phyloP scores from a whole-genome alignment of 306 rosid species.

The Herpetospermum pedunculosum region DNA sequence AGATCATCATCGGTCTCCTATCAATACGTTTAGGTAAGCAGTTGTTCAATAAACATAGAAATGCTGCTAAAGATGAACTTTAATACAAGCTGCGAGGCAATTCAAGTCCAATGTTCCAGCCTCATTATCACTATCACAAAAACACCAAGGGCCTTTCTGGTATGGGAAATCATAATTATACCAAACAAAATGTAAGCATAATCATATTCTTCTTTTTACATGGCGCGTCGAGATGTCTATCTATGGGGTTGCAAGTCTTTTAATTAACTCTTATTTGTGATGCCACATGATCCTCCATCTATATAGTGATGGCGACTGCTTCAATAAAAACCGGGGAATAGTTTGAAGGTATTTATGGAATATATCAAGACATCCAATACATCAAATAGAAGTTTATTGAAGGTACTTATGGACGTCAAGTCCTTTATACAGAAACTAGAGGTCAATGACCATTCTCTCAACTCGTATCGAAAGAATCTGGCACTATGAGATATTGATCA shows the following conservation, averaged over 20 bases:
- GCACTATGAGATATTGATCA: not conserved
- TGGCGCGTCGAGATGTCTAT: too few species aligned
- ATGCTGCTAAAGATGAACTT: not conserved
- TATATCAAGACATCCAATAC: not conserved
- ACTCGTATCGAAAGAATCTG: not conserved
- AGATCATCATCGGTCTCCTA: constrained; percentile 77
- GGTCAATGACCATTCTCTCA: not conserved
- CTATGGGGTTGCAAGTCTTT: not conserved
- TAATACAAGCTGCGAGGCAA: not conserved
- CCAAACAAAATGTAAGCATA: not conserved
- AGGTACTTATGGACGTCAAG: not conserved
- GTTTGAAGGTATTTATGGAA: not conserved
- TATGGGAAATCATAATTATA: not conserved
- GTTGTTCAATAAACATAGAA: not conserved
- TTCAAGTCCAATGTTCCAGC: not conserved
- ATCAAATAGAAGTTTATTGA: not conserved
- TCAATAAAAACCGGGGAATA: not conserved
- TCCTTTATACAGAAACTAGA: not conserved
- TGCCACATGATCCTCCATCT: not conserved
- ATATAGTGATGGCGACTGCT: not conserved
- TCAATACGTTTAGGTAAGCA: not conserved
- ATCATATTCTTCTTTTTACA: too few species aligned
- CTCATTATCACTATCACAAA: not conserved
- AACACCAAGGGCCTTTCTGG: not conserved
- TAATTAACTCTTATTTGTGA: not conserved